Base-by-base conservation (phyloP, 2,329 filamentous ascomycete genomes). In the Apiospora phragmitis region DNA sequence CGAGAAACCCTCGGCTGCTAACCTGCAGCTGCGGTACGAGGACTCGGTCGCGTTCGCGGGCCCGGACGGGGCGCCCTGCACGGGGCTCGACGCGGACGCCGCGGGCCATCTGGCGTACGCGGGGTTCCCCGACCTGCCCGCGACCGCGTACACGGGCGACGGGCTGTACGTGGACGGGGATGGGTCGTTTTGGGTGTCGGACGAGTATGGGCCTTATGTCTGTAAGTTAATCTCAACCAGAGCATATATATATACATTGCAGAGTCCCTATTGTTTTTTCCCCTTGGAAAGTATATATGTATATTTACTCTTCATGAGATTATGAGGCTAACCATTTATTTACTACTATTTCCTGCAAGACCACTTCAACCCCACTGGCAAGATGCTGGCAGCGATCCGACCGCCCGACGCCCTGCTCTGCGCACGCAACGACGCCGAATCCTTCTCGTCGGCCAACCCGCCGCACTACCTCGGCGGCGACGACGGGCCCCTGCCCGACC, bases 171-270 rank as follows among this genome's bases (percentile, higher is more conserved):
- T 94, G 8, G 86, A 86, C 67, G 74, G 81, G 0, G 87, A 92
- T 69, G 89, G 87, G 16, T 83, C 84, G 0, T 93, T 92, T 80
- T 94, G 90, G 90, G 83, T 93, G 49, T 87, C 84, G 9, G 92
- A 94, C 76, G 92, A 93, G 80, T 92, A 92, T 76, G 91, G 91
- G 0, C 90, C 90, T 0, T 93, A 90, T 75, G 82, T 93, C 29
- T 94, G 93, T 83, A 86, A 89, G 62, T 72, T 24, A n/a, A 16
- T 1, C 1, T 4, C 0, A 35, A 26, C 16, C 9, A 12, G 6
- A 21, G 26, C n/a, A n/a, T n/a, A n/a, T n/a, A n/a, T n/a, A 47
- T 24, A 47, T n/a, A 24, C 18, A 21, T 45, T 7, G n/a, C n/a
- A n/a, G n/a, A n/a, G n/a, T n/a, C n/a, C n/a, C n/a, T n/a, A n/a